Conservation (phyloP, 78 protist species). For the Dictyostelium brefeldianum region DNA sequence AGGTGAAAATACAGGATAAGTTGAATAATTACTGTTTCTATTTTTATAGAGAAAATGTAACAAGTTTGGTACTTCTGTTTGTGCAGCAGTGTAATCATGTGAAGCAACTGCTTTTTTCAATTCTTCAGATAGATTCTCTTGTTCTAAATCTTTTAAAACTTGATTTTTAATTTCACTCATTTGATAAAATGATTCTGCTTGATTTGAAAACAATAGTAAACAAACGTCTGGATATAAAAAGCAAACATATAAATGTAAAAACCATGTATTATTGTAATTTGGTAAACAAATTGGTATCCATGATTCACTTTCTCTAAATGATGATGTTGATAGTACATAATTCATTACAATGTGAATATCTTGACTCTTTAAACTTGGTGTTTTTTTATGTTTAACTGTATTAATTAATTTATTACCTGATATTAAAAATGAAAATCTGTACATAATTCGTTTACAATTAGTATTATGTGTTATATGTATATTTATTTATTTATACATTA, state of each 20-base stretch:
- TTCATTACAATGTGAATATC: constrained; percentile 81
- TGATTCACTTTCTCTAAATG: constrained; percentile 74
- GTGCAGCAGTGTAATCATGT: constrained; percentile 38
- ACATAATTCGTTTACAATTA: neutral
- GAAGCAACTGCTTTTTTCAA: constrained; percentile 52
- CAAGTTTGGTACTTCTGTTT: constrained; percentile 36
- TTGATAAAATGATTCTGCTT: constrained; percentile 70
- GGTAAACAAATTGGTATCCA: constrained; percentile 87
- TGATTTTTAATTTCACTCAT: constrained; percentile 41
- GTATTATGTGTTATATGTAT: no score
- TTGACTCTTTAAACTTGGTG: constrained; percentile 56
- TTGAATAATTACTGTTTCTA: constrained; percentile 41
- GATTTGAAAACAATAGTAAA: constrained; percentile 76
- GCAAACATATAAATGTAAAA: constrained; percentile 80
- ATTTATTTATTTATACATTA: neutral
- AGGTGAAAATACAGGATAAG: constrained; percentile 58
- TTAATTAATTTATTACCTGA: constrained; percentile 76
- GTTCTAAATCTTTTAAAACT: constrained; percentile 54
- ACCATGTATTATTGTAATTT: constrained; percentile 66
- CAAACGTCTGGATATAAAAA: constrained; percentile 76
- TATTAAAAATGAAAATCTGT: constrained; percentile 59
- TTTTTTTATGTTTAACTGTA: constrained; percentile 75
- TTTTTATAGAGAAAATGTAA: constrained; percentile 78
- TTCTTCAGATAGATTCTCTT: constrained; percentile 41
- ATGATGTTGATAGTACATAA: constrained; percentile 77